Base-by-base conservation (phyloP, 306 rosid genomes). In the Biancaea sappan region DNA sequence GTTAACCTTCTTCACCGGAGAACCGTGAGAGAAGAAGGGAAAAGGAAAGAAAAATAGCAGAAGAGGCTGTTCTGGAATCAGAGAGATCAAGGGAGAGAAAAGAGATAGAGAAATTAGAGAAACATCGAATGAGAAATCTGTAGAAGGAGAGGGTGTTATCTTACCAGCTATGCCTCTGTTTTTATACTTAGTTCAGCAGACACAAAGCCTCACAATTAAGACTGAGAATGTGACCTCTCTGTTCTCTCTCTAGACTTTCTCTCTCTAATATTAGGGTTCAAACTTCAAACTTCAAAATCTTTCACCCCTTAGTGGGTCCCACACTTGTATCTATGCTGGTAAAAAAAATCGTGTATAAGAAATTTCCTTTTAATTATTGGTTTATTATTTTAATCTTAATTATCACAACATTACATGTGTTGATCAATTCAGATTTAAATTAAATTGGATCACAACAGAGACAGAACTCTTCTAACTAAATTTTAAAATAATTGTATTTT, bases 101-200 rank as follows among this genome's bases (percentile, higher is more conserved):
- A 3, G 46, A 6, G 66, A 29, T 3, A 31, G 40, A 15, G 13
- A 51, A 52, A 18, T 34, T 41, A 46, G 40, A 47, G 22, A 31
- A 38, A 41, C 82, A 80, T 72, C 69, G 57, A 75, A 68, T 46
- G 80, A 73, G 64, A 73, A 61, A 61, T 72, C 35, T 67, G 48
- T n/a, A 76, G 22, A 59, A 0, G 3, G 34, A 28, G 1, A 9
- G 8, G 21, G 61, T 21, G 15, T 21, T 2, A 32, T 41, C 4
- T 46, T 31, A 5, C 29, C 32, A 63, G 74, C 21, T 8, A 41
- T 25, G 52, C 40, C 24, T 26, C 32, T n/a, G 14, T 6, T 70
- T 83, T 25, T 77, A 83, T 75, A 82, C 69, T 24, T 25, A 14
- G 0, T 18, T 3, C 8, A n/a, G 16, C 59, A 4, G 25, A 3